Evolutionary conservation across 257 asterid genomes (phyloP), one percentile per base, ranked within the genome.

Genomic region (Primulina huaijiensis): DNA sequence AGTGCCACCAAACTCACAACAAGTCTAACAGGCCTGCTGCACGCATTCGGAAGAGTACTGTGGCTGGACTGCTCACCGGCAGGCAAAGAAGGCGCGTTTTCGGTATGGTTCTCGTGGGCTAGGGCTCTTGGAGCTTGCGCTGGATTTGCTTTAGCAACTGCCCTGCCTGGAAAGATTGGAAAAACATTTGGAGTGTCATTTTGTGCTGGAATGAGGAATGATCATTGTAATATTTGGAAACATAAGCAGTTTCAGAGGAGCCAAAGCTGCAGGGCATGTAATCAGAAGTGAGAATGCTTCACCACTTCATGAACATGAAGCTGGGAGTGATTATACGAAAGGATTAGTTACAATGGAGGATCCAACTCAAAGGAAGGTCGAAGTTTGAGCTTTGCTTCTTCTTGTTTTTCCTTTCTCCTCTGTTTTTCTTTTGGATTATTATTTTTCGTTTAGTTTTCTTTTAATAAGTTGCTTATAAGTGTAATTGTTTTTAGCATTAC

Each of bases 51-150:
- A 29, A 81, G 96, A 72, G 97, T 88, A 37, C 84, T 92, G 55
- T 74, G 87, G 86, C 43, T 89, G 73, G 96, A 92, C 25, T 92
- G 98, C 69, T 83, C 96, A 16, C 98, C 98, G 0, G 84, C 85
- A 12, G 96, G 97, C 9, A 89, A 89, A 81, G 98, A 92, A 83
- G 98, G 98, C 0, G 90, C 85, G 0, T 92, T 92, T 29, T 92
- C 97, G 0, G 90, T 84, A 17, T 92, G 96, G 96, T 88, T 89
- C 68, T 89, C 96, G 23, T 85, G 95, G 95, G 84, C 84, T 2
- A 78, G 90, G 70, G 90, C 85, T 2, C 76, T 88, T 0, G 96
- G 94, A 31, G 75, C 90, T 1, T 89, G 96, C 31, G 84, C 86
- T 7, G 95, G 97, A 33, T 91, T 87, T 20, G 89, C 96, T 1